Evolutionary conservation across 257 asterid species (phyloP).

Genomic region (Gentiana macrophylla): DNA sequence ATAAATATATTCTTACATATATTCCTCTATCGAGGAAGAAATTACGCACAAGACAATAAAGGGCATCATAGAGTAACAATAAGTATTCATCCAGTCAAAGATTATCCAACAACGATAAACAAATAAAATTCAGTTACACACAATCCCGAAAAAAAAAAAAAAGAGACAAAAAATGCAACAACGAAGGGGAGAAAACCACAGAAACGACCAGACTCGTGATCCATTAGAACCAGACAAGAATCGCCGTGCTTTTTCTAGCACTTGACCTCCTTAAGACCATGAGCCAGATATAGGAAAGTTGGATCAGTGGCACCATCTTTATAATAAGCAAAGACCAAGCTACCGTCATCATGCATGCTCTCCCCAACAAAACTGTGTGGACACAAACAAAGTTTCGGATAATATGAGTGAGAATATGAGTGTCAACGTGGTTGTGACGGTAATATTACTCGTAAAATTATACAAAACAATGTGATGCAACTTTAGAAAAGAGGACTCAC

Average conservation of each 20-base stretch:
- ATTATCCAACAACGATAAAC: too few species aligned
- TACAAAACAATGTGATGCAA: neutral
- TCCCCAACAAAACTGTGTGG: conserved; percentile 71
- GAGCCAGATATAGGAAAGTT: conserved; percentile 68
- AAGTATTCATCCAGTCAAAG: too few species aligned
- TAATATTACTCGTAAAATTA: too few species aligned
- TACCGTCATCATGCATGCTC: conserved; percentile 67
- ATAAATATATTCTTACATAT: too few species aligned
- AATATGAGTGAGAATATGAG: neutral
- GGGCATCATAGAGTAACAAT: too few species aligned
- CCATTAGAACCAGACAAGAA: neutral
- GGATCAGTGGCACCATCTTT: conserved; percentile 78
- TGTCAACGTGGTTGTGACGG: too few species aligned
- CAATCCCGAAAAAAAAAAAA: neutral
- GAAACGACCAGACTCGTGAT: neutral
- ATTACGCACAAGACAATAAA: too few species aligned
- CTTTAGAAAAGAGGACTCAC: conserved; percentile 28
- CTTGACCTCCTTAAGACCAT: conserved; percentile 78
- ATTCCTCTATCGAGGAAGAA: too few species aligned
- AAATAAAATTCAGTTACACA: too few species aligned
- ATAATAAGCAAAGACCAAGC: conserved; percentile 79
- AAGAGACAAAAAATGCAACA: conserved; percentile 8
- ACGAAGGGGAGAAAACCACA: neutral
- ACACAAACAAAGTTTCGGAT: neutral
- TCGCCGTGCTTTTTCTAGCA: conserved; percentile 26